Base-by-base conservation (phyloP, 2,329 filamentous ascomycete genomes). In the Sporothrix mexicana region DNA sequence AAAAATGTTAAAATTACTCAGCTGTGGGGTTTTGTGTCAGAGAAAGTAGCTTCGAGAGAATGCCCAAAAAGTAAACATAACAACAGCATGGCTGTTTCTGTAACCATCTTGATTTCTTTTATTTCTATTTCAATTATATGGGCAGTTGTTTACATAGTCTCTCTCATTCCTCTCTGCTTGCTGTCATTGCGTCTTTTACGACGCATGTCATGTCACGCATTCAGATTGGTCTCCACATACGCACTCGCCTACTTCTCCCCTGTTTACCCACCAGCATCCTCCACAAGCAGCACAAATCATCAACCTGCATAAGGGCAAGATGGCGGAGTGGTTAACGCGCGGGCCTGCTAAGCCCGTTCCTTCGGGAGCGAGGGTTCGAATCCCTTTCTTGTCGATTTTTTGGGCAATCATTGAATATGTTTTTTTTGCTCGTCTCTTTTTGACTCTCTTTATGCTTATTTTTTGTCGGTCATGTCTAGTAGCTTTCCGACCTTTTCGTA, bases 271-370 rank as follows among this genome's bases (percentile, higher is more conserved):
- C 59, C 0, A 15, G 5, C 17, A 8, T 17, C 36, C 41, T 64
- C 59, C 59, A 64, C 59, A 64, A 15, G n/a, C 41, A 41, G 15
- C 36, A 43, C 61, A 64, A 25, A 36, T 15, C 30, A 45, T n/a
- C 36, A 15, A 36, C 30, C 30, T 36, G 30, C 30, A 36, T 36
- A 64, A 25, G 23, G 41, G 41, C 61, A 64, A 64, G 61, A 47
- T 25, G 61, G 41, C 61, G 47, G 45, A 64, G 41, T 64, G 61
- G 41, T 64, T 47, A 64, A 64, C 61, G 41, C 55, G 55, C 61
- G 61, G 53, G 61, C 36, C 61, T 47, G 61, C 61, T 64, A 64
- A 47, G 61, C 61, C 64, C 47, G 43, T 68, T 66, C 64, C 47
- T 68, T 53, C 30, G 61, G 61, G 41, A 64, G 61, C 61, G 61